Evolutionary conservation across 2,329 filamentous ascomycete species (phyloP), one percentile per base, ranked within the genome.

Genomic region (Myriosclerotinia curreyana): DNA sequence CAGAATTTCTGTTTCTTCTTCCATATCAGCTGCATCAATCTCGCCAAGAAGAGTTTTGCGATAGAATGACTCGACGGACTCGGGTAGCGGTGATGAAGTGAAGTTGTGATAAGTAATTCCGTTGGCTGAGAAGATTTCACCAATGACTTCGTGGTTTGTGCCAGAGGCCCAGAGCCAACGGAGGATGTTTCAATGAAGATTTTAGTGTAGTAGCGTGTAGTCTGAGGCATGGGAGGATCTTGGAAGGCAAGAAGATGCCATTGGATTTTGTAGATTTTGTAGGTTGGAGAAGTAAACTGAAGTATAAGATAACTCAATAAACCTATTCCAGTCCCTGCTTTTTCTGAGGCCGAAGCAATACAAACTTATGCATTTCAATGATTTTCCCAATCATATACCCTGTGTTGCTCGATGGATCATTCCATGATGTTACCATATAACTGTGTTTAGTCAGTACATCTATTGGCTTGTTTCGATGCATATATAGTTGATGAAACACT

Each of bases 171-270:
- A 7, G 40, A 58, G 28, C 54, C 40, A 12, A 46, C 20, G 34
- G 20, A 3, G 1, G 17, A 34, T 11, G 40, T 22, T 46, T 46
- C 54, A 46, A 46, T 46, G 15, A 44, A 58, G 40, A 34, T 44
- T 12, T 58, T 58, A 20, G 40, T 46, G 40, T 58, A 20, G 17
- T 58, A 46, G 40, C 40, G 54, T 58, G 42, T 34, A 34, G 6
- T 15, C 9, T 58, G 20, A 22, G 25, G 28, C 54, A 46, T 46
- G 20, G 46, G 28, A 46, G 28, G 25, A 34, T 58, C 20, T 46
- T 58, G 20, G 0, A 56, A 34, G 31, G 20, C 28, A 7, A 46
- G 54, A 7, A 46, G 54, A 58, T 34, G 12, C 17, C 54, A 58
- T 15, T 46, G 40, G 7, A 34, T 9, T 46, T 46, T 56, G 20